phyloP scores from a whole-genome alignment of 139 green algal genomes.

The Diplosphaera chodatii region DNA sequence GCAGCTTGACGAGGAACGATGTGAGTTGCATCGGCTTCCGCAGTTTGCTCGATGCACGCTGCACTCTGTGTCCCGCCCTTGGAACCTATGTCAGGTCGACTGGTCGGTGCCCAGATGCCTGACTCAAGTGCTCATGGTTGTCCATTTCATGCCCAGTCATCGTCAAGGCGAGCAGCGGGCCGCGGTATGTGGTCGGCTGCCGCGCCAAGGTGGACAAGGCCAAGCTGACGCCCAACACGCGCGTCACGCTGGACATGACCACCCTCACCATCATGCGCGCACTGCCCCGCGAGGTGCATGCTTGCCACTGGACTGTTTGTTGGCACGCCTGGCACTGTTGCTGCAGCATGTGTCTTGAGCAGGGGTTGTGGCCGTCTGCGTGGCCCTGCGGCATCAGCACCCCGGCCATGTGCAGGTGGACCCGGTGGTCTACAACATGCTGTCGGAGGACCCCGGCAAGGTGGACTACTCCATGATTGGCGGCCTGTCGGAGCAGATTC shows the following conservation, averaged over 20 bases:
- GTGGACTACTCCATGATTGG: constrained; percentile 97
- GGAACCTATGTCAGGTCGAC: no score
- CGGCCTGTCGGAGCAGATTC: constrained; percentile 90
- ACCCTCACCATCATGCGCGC: constrained; percentile 99
- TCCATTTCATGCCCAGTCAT: no score
- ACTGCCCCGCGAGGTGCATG: constrained; percentile 86
- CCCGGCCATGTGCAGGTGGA: constrained; percentile 92
- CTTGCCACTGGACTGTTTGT: no score
- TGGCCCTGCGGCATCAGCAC: no score
- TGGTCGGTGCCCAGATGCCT: no score
- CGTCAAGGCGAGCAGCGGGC: constrained; percentile 96
- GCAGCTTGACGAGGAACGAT: constrained; percentile 96
- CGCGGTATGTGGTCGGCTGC: constrained; percentile 96
- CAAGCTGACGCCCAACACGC: constrained; percentile 86
- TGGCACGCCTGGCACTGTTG: background rate
- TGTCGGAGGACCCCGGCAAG: constrained; percentile 91
- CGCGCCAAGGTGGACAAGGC: constrained; percentile 92
- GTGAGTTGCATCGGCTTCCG: no score
- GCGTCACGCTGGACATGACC: constrained; percentile 98
- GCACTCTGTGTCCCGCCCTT: no score
- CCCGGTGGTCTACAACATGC: constrained; percentile 99
- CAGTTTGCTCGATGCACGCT: no score
- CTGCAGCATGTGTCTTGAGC: background rate
- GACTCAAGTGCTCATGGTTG: no score
- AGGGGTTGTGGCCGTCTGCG: no score